Evolutionary conservation across 352 stramenopile species (phyloP).

Genomic region (Globisporangium middletonii): DNA sequence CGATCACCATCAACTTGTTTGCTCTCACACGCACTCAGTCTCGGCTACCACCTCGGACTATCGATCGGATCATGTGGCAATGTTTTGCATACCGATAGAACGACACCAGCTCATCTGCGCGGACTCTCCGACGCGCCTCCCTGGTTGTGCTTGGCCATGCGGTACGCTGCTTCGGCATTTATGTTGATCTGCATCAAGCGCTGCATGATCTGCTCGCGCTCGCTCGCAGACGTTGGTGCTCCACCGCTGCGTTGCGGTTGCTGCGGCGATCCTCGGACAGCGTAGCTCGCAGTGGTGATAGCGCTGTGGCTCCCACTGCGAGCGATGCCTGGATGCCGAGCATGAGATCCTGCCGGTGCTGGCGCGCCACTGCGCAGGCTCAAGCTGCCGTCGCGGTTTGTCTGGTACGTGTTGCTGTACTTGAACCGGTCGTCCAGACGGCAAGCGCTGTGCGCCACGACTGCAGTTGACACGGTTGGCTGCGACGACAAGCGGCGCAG

Average conservation of each 20-base stretch:
- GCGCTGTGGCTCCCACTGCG: not conserved
- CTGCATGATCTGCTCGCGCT: conserved; percentile 49
- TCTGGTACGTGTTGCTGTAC: conserved; percentile 55
- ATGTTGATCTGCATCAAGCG: conserved; percentile 63
- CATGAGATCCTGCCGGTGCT: not conserved
- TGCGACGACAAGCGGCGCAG: conserved; percentile 4
- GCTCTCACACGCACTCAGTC: no score
- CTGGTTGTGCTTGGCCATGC: conserved; percentile 74
- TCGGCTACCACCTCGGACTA: no score
- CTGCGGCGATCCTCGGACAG: conserved; percentile 1
- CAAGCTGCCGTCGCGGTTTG: conserved; percentile 19
- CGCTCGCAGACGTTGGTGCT: conserved; percentile 13
- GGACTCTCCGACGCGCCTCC: conserved; percentile 16
- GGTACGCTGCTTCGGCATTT: conserved; percentile 56
- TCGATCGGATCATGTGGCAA: no score
- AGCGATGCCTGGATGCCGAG: not conserved
- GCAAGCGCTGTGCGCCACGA: conserved; percentile 24
- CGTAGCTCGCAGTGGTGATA: not conserved
- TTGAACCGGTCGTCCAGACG: conserved; percentile 40
- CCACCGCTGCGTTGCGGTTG: not conserved
- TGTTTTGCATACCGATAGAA: no score
- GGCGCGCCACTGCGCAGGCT: not conserved
- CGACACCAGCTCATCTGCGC: no score
- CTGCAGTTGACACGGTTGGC: conserved; percentile 10
- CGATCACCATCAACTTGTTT: no score